Evolutionary conservation across 176 grass and related monocot species (phyloP).

Genomic region (Zea luxurians): DNA sequence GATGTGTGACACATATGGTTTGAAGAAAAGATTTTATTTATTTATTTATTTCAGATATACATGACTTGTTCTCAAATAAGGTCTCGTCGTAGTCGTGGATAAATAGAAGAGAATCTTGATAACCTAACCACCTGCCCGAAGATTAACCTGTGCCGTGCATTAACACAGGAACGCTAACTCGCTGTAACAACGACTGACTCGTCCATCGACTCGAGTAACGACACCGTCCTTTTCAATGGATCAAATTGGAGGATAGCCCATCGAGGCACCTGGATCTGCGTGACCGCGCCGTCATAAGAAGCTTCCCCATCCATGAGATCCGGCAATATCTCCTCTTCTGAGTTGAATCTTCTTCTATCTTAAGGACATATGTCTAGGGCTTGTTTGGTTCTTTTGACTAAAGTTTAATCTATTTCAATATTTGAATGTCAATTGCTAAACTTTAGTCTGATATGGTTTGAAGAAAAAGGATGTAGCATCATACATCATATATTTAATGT

Average conservation of each 20-base stretch:
- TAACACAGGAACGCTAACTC: background rate
- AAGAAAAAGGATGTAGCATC: too few relatives aligned
- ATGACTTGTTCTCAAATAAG: background rate
- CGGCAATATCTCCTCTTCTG: background rate
- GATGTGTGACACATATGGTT: too few relatives aligned
- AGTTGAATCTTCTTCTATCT: too few relatives aligned
- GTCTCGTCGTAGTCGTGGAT: background rate
- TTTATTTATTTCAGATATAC: background rate
- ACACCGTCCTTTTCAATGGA: background rate
- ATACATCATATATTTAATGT: too few relatives aligned
- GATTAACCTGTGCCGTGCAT: background rate
- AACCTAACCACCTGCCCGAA: background rate
- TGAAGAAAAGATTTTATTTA: background rate
- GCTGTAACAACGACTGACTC: background rate
- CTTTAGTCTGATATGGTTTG: too few relatives aligned
- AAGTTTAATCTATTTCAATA: too few relatives aligned
- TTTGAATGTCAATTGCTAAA: too few relatives aligned
- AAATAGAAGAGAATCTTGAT: background rate
- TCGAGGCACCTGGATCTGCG: background rate
- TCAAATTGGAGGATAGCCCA: background rate
- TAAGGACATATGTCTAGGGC: too few relatives aligned
- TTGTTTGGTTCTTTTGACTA: too few relatives aligned
- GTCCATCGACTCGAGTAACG: background rate
- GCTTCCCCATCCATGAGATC: background rate
- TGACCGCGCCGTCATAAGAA: background rate